These are phyloP conservation scores for Ormosia emarginata DNA, from an alignment of 306 rosid genomes.

Conservation along the genomic window DNA sequence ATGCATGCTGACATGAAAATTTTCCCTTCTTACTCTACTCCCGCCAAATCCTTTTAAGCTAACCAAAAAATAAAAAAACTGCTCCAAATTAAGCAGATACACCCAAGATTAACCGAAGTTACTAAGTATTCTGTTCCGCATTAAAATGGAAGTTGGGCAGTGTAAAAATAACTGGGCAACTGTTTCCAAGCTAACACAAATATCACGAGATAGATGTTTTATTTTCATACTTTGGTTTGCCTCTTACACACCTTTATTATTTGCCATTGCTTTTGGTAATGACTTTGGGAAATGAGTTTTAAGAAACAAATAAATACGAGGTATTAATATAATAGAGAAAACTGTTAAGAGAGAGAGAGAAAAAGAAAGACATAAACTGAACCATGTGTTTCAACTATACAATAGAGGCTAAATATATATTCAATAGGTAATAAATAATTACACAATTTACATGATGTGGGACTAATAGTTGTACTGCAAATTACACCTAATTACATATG, in stretches of 20 bases:
- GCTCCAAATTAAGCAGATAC: background rate
- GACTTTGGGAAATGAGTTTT: background rate
- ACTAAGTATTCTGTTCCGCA: background rate
- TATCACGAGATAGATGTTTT: background rate
- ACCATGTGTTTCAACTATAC: no score
- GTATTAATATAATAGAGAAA: conserved; percentile 4
- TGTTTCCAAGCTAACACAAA: conserved; percentile 1
- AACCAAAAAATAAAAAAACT: background rate
- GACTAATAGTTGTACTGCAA: no score
- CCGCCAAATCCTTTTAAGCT: background rate
- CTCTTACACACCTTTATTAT: background rate
- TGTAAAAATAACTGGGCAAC: background rate
- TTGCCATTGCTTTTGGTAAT: background rate
- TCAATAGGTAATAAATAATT: no score
- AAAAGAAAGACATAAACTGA: no score
- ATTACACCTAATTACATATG: no score
- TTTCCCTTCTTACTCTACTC: background rate
- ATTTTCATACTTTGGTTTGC: background rate
- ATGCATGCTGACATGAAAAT: background rate
- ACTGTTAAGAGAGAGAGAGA: no score
- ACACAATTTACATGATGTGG: no score
- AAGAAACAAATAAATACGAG: background rate
- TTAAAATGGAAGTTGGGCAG: background rate
- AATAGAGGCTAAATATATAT: no score
- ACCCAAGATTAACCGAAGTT: conserved; percentile 4